Percentiles rank a stretch among this genome's conserved stretches.
Evolutionary conservation across 108 stramenopile genomes (phyloP).

Genomic region (Pelagomonas calceolata): DNA sequence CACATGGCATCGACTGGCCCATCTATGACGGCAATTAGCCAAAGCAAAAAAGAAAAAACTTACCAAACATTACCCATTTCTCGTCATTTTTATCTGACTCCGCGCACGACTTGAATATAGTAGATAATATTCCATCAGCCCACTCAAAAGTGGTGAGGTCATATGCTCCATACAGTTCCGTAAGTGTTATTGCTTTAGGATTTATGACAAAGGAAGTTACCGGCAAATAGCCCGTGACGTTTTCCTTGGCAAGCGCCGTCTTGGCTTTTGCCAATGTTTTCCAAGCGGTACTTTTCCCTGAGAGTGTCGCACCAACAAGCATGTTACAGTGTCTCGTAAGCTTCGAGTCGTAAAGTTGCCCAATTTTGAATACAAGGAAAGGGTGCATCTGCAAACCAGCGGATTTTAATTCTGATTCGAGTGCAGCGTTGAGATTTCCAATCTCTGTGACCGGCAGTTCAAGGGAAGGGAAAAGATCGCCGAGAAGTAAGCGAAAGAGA

Average conservation of each 20-base stretch:
- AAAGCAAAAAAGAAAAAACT: no score
- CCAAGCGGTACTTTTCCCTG: slow-evolving; percentile 51
- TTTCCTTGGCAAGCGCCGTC: slow-evolving; percentile 20
- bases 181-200: slow-evolving; percentile 46
- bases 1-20: slow-evolving; percentile 58
- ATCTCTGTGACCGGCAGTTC: slow-evolving; percentile 44
- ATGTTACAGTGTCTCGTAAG: slow-evolving; percentile 64
- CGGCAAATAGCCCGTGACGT: slow-evolving; percentile 30
- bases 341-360: slow-evolving; percentile 55
- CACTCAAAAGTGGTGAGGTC: slow-evolving; percentile 53
- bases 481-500: slow-evolving; percentile 50
- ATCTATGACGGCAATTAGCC: slow-evolving; percentile 9
- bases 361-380: slow-evolving; percentile 42
- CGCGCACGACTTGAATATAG: slow-evolving; percentile 47
- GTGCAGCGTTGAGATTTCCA: slow-evolving; percentile 27
- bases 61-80: slow-evolving; percentile 48
- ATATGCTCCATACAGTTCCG: slow-evolving; percentile 57
- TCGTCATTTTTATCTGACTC: slow-evolving; percentile 45
- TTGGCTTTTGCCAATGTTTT: slow-evolving; percentile 43
- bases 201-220: slow-evolving; percentile 38
- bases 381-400: slow-evolving; percentile 42
- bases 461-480: slow-evolving; percentile 52
- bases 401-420: slow-evolving; percentile 26
- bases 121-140: slow-evolving; percentile 53
- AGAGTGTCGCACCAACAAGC: slow-evolving; percentile 50